Evolutionary conservation across 2,329 filamentous ascomycete genomes (phyloP).

Genomic region (Colletotrichum costaricense): DNA sequence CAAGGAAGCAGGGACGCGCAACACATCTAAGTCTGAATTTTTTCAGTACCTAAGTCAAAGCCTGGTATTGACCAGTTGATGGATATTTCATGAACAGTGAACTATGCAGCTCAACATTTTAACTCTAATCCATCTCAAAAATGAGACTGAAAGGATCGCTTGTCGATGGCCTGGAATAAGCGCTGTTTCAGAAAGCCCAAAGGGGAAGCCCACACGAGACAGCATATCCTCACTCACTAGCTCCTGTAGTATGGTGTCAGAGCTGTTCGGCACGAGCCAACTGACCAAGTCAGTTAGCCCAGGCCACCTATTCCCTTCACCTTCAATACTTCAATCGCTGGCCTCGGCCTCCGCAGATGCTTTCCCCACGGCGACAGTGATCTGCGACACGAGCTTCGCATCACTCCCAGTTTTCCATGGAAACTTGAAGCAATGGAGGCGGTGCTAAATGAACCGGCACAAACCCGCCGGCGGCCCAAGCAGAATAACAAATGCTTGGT

Average conservation of each 20-base stretch:
- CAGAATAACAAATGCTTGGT: background rate
- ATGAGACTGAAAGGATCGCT: too few relatives aligned
- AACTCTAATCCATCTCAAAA: background rate
- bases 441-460: constrained; percentile 10
- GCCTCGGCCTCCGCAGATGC: background rate
- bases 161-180: background rate
- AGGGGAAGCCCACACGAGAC: constrained; percentile 1
- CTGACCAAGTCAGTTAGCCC: background rate
- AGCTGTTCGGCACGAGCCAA: background rate
- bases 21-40: background rate
- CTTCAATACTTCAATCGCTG: background rate
- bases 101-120: background rate
- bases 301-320: background rate
- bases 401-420: background rate
- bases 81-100: too few relatives aligned
- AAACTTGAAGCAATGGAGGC: constrained; percentile 8
- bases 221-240: background rate
- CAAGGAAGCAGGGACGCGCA: background rate
- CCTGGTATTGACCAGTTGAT: background rate
- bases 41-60: background rate
- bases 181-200: constrained; percentile 5
- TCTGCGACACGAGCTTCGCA: background rate
- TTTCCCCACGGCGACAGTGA: constrained; percentile 10
- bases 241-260: constrained; percentile 11
- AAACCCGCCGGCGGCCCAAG: background rate